Evolutionary conservation across 805 yeast genomes (phyloP).

Genomic region (Kockiozyma suomiensis): DNA sequence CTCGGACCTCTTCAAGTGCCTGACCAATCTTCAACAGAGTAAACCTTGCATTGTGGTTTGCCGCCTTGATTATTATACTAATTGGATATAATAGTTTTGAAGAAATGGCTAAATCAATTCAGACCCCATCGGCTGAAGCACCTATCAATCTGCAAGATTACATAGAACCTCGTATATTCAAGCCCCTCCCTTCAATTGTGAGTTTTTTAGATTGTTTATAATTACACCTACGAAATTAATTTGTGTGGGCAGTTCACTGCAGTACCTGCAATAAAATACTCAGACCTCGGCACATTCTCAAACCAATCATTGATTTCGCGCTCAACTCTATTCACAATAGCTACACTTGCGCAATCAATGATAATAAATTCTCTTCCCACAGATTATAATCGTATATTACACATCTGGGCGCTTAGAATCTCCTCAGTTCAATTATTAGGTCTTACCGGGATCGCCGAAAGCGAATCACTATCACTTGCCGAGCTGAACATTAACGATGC

Average conservation of each 20-base stretch:
- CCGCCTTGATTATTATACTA: neutral
- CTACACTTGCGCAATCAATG: conserved; percentile 12
- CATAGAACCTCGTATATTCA: conserved; percentile 23
- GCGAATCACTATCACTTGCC: conserved; percentile 38
- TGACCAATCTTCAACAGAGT: neutral
- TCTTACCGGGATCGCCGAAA: conserved; percentile 38
- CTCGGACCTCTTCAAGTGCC: conserved; percentile 15
- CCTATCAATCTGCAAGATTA: conserved; percentile 16
- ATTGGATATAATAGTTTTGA: neutral
- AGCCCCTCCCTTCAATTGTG: conserved; percentile 23
- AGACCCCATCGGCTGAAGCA: conserved; percentile 26
- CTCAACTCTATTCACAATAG: conserved; percentile 22
- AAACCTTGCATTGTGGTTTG: neutral
- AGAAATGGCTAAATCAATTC: conserved; percentile 3
- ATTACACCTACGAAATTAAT: neutral
- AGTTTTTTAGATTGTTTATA: neutral
- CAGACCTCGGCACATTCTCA: conserved; percentile 17
- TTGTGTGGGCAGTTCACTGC: conserved; percentile 4
- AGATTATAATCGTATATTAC: conserved; percentile 25
- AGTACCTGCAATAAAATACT: conserved; percentile 2
- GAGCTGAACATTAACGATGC: conserved; percentile 37
- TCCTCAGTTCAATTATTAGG: conserved; percentile 18
- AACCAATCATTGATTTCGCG: conserved; percentile 21
- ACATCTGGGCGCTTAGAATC: conserved; percentile 27
- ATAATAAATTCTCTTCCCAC: conserved; percentile 13